phyloP scores from a whole-genome alignment of 345 rosid genomes.

The Boechera retrofracta region DNA sequence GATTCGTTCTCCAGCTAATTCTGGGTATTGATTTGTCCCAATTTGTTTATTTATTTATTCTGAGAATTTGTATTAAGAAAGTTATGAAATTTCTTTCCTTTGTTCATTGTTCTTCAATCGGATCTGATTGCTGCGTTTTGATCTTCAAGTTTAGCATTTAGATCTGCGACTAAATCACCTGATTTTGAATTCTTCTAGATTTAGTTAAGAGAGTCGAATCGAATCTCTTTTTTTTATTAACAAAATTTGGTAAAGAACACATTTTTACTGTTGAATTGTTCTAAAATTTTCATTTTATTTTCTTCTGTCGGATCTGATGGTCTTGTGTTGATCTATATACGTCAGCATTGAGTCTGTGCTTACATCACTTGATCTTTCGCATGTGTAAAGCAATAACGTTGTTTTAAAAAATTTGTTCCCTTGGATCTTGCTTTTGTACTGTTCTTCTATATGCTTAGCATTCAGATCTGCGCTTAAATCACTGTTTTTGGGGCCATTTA shows the following conservation, averaged over 20 bases:
- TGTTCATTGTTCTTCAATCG: slow-evolving; percentile 3
- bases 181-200: background rate
- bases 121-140: slow-evolving; percentile 23
- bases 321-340: slow-evolving; percentile 16
- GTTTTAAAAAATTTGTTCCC: background rate
- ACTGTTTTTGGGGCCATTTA: background rate
- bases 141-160: slow-evolving; percentile 31
- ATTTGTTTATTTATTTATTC: background rate
- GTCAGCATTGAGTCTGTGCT: slow-evolving; percentile 28
- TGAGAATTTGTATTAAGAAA: background rate
- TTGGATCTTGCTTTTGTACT: slow-evolving; percentile 6
- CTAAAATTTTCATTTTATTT: background rate
- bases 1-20: slow-evolving; percentile 8
- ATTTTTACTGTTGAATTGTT: background rate
- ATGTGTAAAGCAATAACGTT: background rate
- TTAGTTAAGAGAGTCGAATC: background rate
- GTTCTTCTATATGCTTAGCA: background rate
- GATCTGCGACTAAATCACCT: slow-evolving; percentile 27
- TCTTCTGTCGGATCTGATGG: slow-evolving; percentile 27
- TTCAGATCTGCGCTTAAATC: slow-evolving; percentile 18
- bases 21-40: slow-evolving; percentile 1
- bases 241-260: background rate
- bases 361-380: slow-evolving; percentile 31
- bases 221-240: background rate
- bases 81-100: slow-evolving; percentile 4